These are phyloP conservation scores for Rhodotorula diobovata DNA, from an alignment of 768 basidiomycete species.

Conservation along the genomic window DNA sequence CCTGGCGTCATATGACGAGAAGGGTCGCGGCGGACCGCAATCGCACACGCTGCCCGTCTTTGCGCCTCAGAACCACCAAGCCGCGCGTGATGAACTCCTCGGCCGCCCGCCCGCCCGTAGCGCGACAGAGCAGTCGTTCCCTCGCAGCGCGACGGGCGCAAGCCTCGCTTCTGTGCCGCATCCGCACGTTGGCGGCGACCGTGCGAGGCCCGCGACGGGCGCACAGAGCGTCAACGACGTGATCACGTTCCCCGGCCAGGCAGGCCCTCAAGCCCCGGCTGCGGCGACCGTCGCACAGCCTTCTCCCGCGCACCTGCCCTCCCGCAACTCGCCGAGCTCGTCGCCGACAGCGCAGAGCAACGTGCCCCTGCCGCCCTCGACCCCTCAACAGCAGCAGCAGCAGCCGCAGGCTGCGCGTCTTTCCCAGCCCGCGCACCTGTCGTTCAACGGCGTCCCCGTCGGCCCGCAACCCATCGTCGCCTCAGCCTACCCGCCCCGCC, in stretches of 20 bases:
- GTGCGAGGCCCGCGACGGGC: constrained; percentile 2
- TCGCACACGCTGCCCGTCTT: background rate
- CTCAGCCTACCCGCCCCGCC: constrained; percentile 5
- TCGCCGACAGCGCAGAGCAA: background rate
- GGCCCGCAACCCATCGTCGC: constrained; percentile 1
- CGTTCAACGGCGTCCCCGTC: constrained; percentile 1
- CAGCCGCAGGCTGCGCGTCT: background rate
- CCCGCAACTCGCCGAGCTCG: background rate
- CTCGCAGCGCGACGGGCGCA: background rate
- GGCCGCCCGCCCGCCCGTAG: background rate
- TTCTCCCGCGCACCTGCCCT: background rate
- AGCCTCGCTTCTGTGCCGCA: background rate
- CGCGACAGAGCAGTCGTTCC: background rate
- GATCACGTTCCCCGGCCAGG: constrained; percentile 15
- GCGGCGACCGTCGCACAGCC: constrained; percentile 2
- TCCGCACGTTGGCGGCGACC: background rate
- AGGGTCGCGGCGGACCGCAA: background rate
- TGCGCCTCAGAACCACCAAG: background rate
- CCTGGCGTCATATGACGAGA: background rate
- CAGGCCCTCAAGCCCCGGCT: constrained; percentile 7
- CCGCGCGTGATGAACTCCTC: constrained; percentile 17
- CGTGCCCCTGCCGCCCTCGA: background rate
- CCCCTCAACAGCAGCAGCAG: background rate
- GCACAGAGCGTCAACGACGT: constrained; percentile 20
- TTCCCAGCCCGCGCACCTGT: background rate